Evolutionary conservation across 2,329 filamentous ascomycete genomes (phyloP), one percentile per base, ranked within the genome.

Genomic region (Arachnomyces sp.): DNA sequence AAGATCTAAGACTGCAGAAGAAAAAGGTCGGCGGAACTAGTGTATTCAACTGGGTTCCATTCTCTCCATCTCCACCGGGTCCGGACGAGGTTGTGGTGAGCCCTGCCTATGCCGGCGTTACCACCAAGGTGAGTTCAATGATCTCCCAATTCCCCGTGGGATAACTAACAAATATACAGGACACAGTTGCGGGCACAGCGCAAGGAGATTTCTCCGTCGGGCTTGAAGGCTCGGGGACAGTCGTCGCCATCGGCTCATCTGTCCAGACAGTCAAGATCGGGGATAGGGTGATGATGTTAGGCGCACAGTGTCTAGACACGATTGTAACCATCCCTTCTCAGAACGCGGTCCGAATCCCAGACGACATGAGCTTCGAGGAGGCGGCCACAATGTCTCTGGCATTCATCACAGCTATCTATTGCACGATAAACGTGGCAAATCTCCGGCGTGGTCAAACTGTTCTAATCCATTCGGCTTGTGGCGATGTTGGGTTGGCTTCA

Each of bases 211-310:
- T 65, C 31, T 55, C 67, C 42, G 57, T 68, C 18, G 67, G 66
- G n/a, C 65, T 59, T 35, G 66, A 71, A 38, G 65, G 61, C 3
- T 56, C 66, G 2, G 68, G 68, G 3, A 47, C 63, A 5, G 56
- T 70, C 9, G 48, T 52, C 1, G 46, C 54, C 11, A 56, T 60
- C 15, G 58, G 57, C 1, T 45, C 54, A 1, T 50, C 56, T 14
- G 51, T 55, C 12, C 43, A 47, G 18, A 42, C 51, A 37, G 66
- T 66, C 54, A 54, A 60, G 28, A 31, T 51, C 9, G 68, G 68
- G 3, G 66, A 69, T 42, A 60, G 65, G 36, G 54, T 69, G 28
- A 38, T 43, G 7, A 39, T 46, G 32, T 37, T 40, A 9, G 35
- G 43, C 9, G 34, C 38, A 15, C 25, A 33, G 3, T 39, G 8